Evolutionary conservation across 345 rosid species (phyloP), one percentile per base, ranked within the genome.

Genomic region (Syzygium grande): DNA sequence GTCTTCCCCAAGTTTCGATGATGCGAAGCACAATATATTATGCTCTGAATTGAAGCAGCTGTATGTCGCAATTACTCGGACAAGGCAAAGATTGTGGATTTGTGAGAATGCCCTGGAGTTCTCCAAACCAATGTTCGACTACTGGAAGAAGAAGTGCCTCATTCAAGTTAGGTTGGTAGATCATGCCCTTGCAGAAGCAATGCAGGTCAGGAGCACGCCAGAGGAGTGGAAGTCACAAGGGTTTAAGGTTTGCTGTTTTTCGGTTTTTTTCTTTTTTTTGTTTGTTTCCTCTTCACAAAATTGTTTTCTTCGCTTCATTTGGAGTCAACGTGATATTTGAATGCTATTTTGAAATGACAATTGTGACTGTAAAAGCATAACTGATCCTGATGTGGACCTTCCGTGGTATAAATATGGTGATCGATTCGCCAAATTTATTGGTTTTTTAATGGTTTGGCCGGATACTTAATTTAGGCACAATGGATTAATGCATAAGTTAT

Each of bases 41-140:
- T 93, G 93, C 86, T 91, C 94, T 41, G 95, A 94, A 88, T 83
- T 86, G 86, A 89, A 89, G 88, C 88, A 86, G 30, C 84, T 89
- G 68, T 89, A 89, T 63, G 86, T 89, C 30, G 94, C 95, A 9
- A 91, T 93, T 58, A 93, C 96, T 46, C 92, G 93, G 6, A 93
- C 95, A 15, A 87, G 91, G 87, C 95, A 93, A 84, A 90, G 96
- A 52, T 87, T 93, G 77, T 93, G 93, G 95, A 91, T 94, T 43
- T 91, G 93, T 87, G 96, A 94, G 86, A 90, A 89, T 61, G 11
- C 46, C 2, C 88, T 89, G 87, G 95, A 92, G 29, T 55, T 87
- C 27, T 90, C 92, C 2, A 86, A 88, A 86, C 93, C 95, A 11
- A 85, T 93, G 88, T 51, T 86, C 30, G 88, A 80, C 56, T 88